Base-by-base conservation (phyloP, 768 basidiomycete species). In the Suillus occidentalis region DNA sequence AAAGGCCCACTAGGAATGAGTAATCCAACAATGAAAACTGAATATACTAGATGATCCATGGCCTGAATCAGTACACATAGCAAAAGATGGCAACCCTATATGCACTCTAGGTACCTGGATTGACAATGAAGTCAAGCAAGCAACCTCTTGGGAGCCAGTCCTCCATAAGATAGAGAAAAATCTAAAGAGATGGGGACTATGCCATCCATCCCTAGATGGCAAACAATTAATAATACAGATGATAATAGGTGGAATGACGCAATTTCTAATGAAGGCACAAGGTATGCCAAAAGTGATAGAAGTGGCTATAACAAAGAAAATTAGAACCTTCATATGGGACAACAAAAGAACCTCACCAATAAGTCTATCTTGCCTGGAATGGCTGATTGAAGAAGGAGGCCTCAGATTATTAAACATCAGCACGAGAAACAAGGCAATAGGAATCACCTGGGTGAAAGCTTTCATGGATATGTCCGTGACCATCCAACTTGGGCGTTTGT, bases 191-290 rank as follows among this genome's bases (percentile, higher is more conserved):
- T 77, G 74, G 72, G 18, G 18, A 6, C 12, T 43, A 6, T 43
- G 42, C 18, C 42, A 43, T 6, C 42, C 42, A 2, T 43, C 76
- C 0, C 53, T 77, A 0, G 63, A 70, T 0, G 69, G 68, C 0
- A 63, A 66, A 14, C 1, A 52, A 0, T 47, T 71, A 0, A 73
- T 76, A 0, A 25, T 72, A 0, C 73, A 77, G 49, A 70, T 73
- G 55, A 55, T 58, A 0, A 55, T 75, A 0, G 75, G 74, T 0
- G 74, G 70, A 0, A 69, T 71, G 63, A 73, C 76, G 0, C 78
- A 79, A 63, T 79, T 75, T 66, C 68, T 77, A 0, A 72, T 72
- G 0, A 67, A 66, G 14, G 76, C 75, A 0, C 77, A 77, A 56
- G 73, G 72, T 0, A 78, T 78, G 76, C 77, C 75, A 4, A 28